Conservation (phyloP, 371 early-diverging fungal species). For the Apophysomyces trapeziformis region DNA sequence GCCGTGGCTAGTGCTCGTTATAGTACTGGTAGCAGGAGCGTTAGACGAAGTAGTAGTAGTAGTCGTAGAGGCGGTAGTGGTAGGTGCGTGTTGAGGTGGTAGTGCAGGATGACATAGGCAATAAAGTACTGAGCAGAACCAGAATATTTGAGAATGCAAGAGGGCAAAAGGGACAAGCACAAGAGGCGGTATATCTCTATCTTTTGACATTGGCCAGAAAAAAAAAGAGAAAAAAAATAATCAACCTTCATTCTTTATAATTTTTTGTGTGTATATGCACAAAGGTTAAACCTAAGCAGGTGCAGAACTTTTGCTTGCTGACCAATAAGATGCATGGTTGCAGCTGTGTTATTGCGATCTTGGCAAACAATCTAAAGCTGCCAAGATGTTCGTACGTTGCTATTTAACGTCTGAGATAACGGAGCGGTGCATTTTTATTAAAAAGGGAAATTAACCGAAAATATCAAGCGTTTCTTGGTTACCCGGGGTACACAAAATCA, state of each 20-base stretch:
- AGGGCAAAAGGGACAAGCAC: constrained; percentile 20
- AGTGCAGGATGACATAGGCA: neutral
- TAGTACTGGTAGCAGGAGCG: neutral
- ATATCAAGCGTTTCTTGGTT: neutral
- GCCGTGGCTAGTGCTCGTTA: neutral
- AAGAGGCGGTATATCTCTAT: constrained; percentile 8
- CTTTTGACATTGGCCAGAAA: neutral
- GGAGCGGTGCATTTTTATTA: neutral
- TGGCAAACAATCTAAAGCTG: neutral
- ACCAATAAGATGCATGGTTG: neutral
- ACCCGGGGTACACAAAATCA: neutral
- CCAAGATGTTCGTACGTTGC: neutral
- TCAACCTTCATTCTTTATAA: neutral
- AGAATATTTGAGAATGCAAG: constrained; percentile 23
- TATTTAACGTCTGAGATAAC: neutral
- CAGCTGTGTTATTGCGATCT: neutral
- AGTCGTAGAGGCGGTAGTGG: too few species aligned
- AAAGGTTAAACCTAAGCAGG: neutral
- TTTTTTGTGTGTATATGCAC: neutral
- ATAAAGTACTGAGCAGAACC: constrained; percentile 23
- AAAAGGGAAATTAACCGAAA: neutral
- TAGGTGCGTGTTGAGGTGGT: neutral
- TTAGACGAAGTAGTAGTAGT: too few species aligned
- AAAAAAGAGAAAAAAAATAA: neutral
- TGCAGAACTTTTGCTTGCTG: neutral